Conservation (phyloP, 768 basidiomycete species). For the Strobilomyces confusus region DNA sequence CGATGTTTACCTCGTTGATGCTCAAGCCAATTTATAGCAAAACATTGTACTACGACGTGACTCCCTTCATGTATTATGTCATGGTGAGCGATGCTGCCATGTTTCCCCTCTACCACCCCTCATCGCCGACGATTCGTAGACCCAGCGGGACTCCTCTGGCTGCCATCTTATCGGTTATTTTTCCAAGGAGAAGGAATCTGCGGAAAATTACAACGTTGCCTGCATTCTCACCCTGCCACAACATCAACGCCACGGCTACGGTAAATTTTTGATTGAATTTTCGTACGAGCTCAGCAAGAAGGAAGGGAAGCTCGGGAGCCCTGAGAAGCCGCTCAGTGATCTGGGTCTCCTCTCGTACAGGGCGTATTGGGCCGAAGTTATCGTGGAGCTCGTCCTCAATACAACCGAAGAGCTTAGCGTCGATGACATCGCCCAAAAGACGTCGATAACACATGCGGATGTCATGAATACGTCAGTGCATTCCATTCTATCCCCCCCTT, state of each 20-base stretch:
- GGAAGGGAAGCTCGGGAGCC: conserved; percentile 92
- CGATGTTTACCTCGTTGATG: not conserved
- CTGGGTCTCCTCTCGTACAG: conserved; percentile 89
- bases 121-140: conserved; percentile 38
- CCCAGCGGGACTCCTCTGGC: conserved; percentile 80
- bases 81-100: conserved; percentile 57
- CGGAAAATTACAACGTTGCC: conserved; percentile 97
- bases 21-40: conserved; percentile 53
- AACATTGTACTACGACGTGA: conserved; percentile 98
- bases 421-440: conserved; percentile 96
- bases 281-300: conserved; percentile 97
- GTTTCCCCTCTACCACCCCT: conserved; percentile 11
- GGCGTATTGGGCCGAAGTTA: conserved; percentile 96
- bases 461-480: conserved; percentile 94
- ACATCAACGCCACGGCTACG: conserved; percentile 94
- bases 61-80: conserved; percentile 99
- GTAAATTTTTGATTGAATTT: conserved; percentile 94
- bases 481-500: conserved; percentile 6
- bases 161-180: conserved; percentile 98
- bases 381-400: conserved; percentile 81
- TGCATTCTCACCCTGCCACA: conserved; percentile 99
- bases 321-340: conserved; percentile 96
- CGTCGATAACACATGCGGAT: conserved; percentile 91
- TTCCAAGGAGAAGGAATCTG: conserved; percentile 97
- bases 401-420: conserved; percentile 77